Conservation (phyloP, 108 stramenopile genomes). For the Conticribra guillardii region DNA sequence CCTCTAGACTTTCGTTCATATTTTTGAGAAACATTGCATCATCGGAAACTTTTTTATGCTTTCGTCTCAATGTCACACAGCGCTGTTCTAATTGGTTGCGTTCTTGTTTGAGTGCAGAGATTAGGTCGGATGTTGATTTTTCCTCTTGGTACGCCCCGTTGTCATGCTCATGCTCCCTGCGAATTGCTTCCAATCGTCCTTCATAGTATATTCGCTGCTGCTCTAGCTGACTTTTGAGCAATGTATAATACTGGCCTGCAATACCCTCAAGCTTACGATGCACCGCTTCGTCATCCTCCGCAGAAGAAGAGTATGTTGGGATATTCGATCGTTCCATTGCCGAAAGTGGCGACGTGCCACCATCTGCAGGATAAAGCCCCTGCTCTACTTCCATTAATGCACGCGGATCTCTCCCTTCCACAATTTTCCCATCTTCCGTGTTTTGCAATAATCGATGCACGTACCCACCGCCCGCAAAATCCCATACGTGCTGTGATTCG, state of each 20-base stretch:
- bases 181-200: conserved; percentile 74
- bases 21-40: conserved; percentile 68
- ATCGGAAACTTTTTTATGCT: conserved; percentile 60
- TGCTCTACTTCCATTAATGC: conserved; percentile 37
- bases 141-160: neutral
- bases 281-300: conserved; percentile 86
- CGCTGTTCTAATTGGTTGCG: conserved; percentile 75
- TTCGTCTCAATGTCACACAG: conserved; percentile 55
- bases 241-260: conserved; percentile 86
- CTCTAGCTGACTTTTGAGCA: conserved; percentile 90
- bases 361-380: conserved; percentile 10
- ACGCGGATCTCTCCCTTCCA: conserved; percentile 86
- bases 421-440: conserved; percentile 91
- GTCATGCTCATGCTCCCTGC: conserved; percentile 51
- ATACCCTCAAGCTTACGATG: conserved; percentile 91
- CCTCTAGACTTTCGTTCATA: conserved; percentile 81
- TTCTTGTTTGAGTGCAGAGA: conserved; percentile 80
- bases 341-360: conserved; percentile 19
- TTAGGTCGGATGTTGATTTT: conserved; percentile 54
- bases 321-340: conserved; percentile 63
- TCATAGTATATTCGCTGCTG: conserved; percentile 91
- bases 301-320: conserved; percentile 66
- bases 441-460: conserved; percentile 93
- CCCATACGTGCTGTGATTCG: conserved; percentile 95
- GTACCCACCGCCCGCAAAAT: conserved; percentile 94